Evolutionary conservation across 2,329 filamentous ascomycete species (phyloP).

Genomic region (Didymella arachidicola): DNA sequence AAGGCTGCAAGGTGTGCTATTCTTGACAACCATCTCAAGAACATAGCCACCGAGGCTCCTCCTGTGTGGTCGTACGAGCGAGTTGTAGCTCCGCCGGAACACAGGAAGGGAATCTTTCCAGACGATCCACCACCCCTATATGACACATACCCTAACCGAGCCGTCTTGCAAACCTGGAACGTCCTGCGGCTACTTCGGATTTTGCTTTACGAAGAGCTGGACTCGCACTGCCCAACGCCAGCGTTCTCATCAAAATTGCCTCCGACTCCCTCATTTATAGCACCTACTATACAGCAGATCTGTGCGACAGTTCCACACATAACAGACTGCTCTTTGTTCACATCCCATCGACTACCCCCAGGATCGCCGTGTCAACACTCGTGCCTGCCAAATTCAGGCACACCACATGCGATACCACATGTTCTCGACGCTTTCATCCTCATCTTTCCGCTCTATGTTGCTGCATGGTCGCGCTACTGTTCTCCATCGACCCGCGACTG

Average conservation of each 20-base stretch:
- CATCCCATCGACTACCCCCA: neutral
- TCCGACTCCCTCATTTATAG: neutral
- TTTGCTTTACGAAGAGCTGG: neutral
- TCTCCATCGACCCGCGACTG: neutral
- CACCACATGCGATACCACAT: neutral
- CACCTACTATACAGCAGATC: conserved; percentile 4
- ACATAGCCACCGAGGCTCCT: neutral
- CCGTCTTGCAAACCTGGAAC: conserved; percentile 9
- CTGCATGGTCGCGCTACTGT: conserved; percentile 4
- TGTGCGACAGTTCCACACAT: conserved; percentile 4
- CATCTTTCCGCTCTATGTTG: conserved; percentile 8
- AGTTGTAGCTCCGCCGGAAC: neutral
- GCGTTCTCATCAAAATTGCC: neutral
- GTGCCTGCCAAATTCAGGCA: too few relatives aligned
- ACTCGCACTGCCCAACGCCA: neutral
- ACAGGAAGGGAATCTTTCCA: neutral
- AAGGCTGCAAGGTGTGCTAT: neutral
- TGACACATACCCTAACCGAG: neutral
- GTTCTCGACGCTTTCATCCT: neutral
- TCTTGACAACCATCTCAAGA: conserved; percentile 3
- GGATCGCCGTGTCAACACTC: neutral
- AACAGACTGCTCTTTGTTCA: neutral
- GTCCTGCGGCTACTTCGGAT: conserved; percentile 2
- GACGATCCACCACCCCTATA: neutral
- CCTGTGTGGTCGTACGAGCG: conserved; percentile 1